These are phyloP conservation scores for Bassia scoparia DNA, from an alignment of 148 eudicot genomes.

Conservation along the genomic window DNA sequence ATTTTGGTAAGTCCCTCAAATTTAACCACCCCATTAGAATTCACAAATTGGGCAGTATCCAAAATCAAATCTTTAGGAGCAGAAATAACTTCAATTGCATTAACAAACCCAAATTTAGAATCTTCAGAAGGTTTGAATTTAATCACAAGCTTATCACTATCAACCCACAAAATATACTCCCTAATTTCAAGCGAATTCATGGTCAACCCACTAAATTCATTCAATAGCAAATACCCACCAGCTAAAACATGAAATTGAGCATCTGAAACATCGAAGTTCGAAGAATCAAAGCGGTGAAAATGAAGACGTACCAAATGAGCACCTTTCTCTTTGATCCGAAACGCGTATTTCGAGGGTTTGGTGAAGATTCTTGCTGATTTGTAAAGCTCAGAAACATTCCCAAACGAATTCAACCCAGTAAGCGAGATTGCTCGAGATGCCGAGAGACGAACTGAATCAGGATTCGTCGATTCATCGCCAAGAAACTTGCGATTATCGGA, in stretches of 20 bases:
- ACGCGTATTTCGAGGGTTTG: constrained; percentile 40
- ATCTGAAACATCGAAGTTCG: constrained; percentile 25
- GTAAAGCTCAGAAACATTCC: constrained; percentile 41
- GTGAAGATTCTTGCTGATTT: constrained; percentile 55
- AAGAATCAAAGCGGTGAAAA: constrained; percentile 37
- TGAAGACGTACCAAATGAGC: constrained; percentile 72
- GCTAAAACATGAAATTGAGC: constrained; percentile 65
- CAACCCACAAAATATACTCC: constrained; percentile 67
- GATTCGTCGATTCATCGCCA: constrained; percentile 41
- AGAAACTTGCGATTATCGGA: constrained; percentile 47
- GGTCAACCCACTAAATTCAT: constrained; percentile 36
- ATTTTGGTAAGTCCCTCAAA: constrained; percentile 50
- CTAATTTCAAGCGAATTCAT: constrained; percentile 32
- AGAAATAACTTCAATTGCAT: constrained; percentile 83
- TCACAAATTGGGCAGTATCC: constrained; percentile 45
- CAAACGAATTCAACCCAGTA: constrained; percentile 24
- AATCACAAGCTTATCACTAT: constrained; percentile 50
- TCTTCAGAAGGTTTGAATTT: constrained; percentile 45
- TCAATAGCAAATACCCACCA: constrained; percentile 52
- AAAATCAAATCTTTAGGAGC: constrained; percentile 77
- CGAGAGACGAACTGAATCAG: constrained; percentile 32
- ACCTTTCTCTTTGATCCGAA: constrained; percentile 48
- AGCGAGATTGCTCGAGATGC: constrained; percentile 32
- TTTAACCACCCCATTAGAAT: constrained; percentile 35
- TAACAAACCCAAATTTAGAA: constrained; percentile 57